phyloP scores from a whole-genome alignment of 2,329 filamentous ascomycete species.

The Trichoderma afroharzianum region DNA sequence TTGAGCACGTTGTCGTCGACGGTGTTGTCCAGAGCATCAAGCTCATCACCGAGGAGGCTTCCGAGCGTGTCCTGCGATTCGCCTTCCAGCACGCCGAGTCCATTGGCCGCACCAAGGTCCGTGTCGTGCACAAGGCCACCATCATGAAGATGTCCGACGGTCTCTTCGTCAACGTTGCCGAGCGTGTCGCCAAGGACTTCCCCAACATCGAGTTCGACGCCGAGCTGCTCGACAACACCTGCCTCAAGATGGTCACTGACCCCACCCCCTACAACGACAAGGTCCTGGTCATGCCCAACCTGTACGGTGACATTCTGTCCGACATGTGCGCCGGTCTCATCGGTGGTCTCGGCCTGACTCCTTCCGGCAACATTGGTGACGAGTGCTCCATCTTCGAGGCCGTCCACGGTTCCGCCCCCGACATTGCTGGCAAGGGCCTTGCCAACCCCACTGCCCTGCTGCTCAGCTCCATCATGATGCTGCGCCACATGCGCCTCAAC shows the following conservation, averaged over 20 bases:
- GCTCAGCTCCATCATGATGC: conserved; percentile 97
- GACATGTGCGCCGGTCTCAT: conserved; percentile 99
- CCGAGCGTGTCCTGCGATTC: conserved; percentile 91
- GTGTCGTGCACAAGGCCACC: conserved; percentile 98
- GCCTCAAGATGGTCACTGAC: conserved; percentile 97
- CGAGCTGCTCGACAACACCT: conserved; percentile 98
- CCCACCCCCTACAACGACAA: conserved; percentile 97
- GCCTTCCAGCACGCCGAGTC: conserved; percentile 97
- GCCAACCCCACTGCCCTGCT: conserved; percentile 97
- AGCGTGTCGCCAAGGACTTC: conserved; percentile 89
- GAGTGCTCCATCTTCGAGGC: conserved; percentile 99
- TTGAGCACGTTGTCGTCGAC: conserved; percentile 96
- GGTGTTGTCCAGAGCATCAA: conserved; percentile 99
- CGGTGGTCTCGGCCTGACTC: conserved; percentile 92
- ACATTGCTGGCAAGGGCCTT: conserved; percentile 92
- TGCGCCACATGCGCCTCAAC: conserved; percentile 93
- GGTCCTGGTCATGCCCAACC: conserved; percentile 96
- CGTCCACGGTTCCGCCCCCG: conserved; percentile 93
- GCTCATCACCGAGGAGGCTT: conserved; percentile 94
- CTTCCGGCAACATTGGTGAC: conserved; percentile 97
- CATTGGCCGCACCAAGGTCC: conserved; percentile 93
- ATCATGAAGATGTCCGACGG: conserved; percentile 99
- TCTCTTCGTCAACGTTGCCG: conserved; percentile 87
- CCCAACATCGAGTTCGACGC: conserved; percentile 94
- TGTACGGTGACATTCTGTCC: conserved; percentile 98